Conservation (phyloP, 2,329 filamentous ascomycete species). For the Phialophora tarda region DNA sequence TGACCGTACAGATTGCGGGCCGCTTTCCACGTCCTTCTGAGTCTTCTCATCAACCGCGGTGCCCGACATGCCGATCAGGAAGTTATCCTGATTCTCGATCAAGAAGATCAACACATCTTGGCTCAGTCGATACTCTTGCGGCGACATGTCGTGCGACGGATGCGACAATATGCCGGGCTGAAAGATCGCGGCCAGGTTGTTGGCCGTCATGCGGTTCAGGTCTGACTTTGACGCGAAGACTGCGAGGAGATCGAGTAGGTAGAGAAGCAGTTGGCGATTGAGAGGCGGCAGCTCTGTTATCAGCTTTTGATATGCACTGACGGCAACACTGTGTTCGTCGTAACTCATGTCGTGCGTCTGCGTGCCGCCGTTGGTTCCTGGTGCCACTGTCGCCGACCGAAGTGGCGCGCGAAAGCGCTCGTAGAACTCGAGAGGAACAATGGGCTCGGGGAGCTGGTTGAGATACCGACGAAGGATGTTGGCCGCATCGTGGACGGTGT, state of each 20-base stretch:
- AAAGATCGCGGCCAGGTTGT: conserved; percentile 94
- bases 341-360: conserved; percentile 65
- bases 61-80: conserved; percentile 96
- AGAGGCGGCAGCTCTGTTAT: conserved; percentile 92
- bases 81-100: conserved; percentile 98
- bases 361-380: conserved; percentile 70
- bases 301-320: conserved; percentile 80
- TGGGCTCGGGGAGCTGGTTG: conserved; percentile 94
- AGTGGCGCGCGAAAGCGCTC: conserved; percentile 87
- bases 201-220: conserved; percentile 94
- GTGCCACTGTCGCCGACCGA: conserved; percentile 69
- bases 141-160: conserved; percentile 92
- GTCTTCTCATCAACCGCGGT: conserved; percentile 92
- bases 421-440: conserved; percentile 92
- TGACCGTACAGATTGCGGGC: conserved; percentile 57
- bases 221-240: conserved; percentile 98
- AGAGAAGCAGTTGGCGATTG: conserved; percentile 90
- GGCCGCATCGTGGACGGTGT: conserved; percentile 96
- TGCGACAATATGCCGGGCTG: conserved; percentile 96
- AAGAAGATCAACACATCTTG: conserved; percentile 97
- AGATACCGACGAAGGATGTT: conserved; percentile 95
- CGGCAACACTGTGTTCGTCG: conserved; percentile 72
- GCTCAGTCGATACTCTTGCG: conserved; percentile 89
- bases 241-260: conserved; percentile 92
- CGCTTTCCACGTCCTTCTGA: conserved; percentile 71